A percentile compares a stretch with the other conserved stretches of the same genome.
Evolutionary conservation across 2,329 filamentous ascomycete species (phyloP).

Genomic region (Nemania sp.): DNA sequence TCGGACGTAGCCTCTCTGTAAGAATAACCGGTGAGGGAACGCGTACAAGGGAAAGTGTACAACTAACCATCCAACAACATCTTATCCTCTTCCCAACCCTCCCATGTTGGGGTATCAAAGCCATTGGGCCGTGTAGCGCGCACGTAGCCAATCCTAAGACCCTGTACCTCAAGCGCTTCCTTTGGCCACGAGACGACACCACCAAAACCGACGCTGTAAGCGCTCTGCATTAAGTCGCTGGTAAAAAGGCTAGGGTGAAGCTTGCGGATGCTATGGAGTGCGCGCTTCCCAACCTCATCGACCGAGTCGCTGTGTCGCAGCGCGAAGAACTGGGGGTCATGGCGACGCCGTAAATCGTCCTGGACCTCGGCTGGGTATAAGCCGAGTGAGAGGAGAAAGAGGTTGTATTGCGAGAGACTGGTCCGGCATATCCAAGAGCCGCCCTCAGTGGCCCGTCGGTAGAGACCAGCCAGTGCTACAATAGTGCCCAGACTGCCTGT

Average conservation of each 20-base stretch:
- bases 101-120: constrained; percentile 68
- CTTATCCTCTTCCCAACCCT: constrained; percentile 61
- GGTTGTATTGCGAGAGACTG: constrained; percentile 54
- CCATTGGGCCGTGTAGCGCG: constrained; percentile 63
- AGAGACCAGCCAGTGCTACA: constrained; percentile 51
- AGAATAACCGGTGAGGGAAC: constrained; percentile 25
- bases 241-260: constrained; percentile 51
- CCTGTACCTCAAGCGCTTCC: constrained; percentile 58
- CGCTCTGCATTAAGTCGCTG: constrained; percentile 48
- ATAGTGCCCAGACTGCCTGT: constrained; percentile 53
- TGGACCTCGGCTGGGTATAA: constrained; percentile 62
- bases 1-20: constrained; percentile 22
- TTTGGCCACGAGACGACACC: constrained; percentile 59
- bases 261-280: constrained; percentile 63
- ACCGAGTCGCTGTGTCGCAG: constrained; percentile 69
- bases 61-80: constrained; percentile 40
- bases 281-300: constrained; percentile 67
- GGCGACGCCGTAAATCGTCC: constrained; percentile 59
- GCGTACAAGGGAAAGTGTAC: constrained; percentile 1
- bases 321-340: constrained; percentile 64
- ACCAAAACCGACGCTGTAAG: constrained; percentile 51
- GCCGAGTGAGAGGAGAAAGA: constrained; percentile 56
- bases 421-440: constrained; percentile 53
- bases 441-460: constrained; percentile 50
- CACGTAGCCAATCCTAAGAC: constrained; percentile 59